phyloP scores from a whole-genome alignment of 768 basidiomycete genomes.

The Trametes villosa region DNA sequence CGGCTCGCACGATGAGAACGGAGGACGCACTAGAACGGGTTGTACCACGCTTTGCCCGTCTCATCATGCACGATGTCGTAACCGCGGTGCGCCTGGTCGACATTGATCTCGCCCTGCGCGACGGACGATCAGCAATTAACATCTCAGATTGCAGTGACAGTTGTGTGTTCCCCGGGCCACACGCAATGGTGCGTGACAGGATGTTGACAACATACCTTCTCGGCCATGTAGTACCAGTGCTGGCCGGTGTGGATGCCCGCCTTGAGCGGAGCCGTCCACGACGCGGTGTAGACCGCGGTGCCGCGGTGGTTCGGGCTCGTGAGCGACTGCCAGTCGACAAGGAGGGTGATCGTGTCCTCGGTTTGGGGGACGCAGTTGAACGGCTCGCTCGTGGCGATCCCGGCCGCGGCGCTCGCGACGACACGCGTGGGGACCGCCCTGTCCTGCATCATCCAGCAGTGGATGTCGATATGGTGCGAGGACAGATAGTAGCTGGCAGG shows the following conservation, averaged over 20 bases:
- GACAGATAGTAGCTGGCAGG: conserved; percentile 85
- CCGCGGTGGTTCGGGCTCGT: conserved; percentile 77
- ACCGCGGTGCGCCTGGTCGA: conserved; percentile 94
- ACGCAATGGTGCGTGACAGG: neutral
- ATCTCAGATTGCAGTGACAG: neutral
- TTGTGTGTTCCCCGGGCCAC: neutral
- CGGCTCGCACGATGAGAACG: conserved; percentile 13
- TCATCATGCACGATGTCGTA: conserved; percentile 90
- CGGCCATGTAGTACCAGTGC: conserved; percentile 94
- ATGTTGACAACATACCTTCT: conserved; percentile 58
- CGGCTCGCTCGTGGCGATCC: conserved; percentile 88
- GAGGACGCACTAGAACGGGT: conserved; percentile 83
- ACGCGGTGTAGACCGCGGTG: conserved; percentile 90
- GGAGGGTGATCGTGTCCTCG: conserved; percentile 93
- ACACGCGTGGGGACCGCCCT: conserved; percentile 81
- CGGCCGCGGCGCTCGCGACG: conserved; percentile 87
- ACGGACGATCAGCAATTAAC: conserved; percentile 8
- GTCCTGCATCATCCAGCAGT: conserved; percentile 83
- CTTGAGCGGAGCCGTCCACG: conserved; percentile 92
- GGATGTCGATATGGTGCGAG: conserved; percentile 92
- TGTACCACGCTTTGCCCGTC: conserved; percentile 82
- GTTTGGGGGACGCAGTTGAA: conserved; percentile 86
- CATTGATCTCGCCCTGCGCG: conserved; percentile 81
- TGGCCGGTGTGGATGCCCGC: conserved; percentile 90
- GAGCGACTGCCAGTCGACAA: conserved; percentile 92